phyloP scores from a whole-genome alignment of 2,329 filamentous ascomycete genomes.

The Beauveria sp. region DNA sequence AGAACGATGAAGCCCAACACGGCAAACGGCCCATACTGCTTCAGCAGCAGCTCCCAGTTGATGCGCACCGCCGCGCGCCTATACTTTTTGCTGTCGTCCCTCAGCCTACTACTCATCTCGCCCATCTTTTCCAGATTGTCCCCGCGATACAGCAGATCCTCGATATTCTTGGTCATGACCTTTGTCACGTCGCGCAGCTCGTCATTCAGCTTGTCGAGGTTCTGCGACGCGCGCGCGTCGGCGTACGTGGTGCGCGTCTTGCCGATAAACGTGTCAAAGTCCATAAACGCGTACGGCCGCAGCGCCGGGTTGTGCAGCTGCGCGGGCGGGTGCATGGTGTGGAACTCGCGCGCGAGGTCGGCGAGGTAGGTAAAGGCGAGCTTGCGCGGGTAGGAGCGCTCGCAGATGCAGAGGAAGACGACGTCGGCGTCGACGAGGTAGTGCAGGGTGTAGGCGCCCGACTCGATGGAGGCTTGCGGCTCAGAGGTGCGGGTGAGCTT shows the following conservation, averaged over 20 bases:
- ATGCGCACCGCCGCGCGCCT: constrained; percentile 85
- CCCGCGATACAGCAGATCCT: constrained; percentile 90
- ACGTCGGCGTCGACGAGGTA: constrained; percentile 79
- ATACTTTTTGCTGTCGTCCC: constrained; percentile 94
- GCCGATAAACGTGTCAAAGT: constrained; percentile 95
- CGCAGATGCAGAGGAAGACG: constrained; percentile 89
- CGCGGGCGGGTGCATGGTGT: constrained; percentile 65
- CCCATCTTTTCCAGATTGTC: constrained; percentile 96
- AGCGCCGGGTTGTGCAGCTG: constrained; percentile 69
- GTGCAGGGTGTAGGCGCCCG: constrained; percentile 74
- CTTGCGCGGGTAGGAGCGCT: constrained; percentile 91
- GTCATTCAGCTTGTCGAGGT: constrained; percentile 91
- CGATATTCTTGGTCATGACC: constrained; percentile 99
- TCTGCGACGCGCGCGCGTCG: constrained; percentile 82
- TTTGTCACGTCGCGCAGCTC: constrained; percentile 96
- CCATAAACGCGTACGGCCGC: constrained; percentile 92
- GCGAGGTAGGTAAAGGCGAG: constrained; percentile 97
- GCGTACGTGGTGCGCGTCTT: constrained; percentile 91
- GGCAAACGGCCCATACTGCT: constrained; percentile 92
- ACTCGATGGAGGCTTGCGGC: constrained; percentile 86
- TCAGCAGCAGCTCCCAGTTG: constrained; percentile 94
- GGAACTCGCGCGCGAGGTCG: constrained; percentile 86
- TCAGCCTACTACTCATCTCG: constrained; percentile 77
- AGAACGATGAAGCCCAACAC: constrained; percentile 75
- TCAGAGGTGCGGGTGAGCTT: constrained; percentile 84